Evolutionary conservation across 306 rosid genomes (phyloP).

Genomic region (Morella rubra): DNA sequence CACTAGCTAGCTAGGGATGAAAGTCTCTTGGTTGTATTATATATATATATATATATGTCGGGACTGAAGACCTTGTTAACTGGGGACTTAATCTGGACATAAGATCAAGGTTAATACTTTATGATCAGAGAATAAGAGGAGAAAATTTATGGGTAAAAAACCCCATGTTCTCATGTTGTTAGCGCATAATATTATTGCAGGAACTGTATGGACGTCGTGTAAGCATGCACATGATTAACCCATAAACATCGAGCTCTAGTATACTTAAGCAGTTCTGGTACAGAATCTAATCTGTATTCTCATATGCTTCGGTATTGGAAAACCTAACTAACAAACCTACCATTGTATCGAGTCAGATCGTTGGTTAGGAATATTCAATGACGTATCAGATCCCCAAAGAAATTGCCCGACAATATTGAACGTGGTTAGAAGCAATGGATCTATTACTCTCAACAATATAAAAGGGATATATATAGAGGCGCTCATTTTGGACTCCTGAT

Average conservation of each 20-base stretch:
- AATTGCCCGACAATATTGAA: neutral
- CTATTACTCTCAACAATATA: too few relatives aligned
- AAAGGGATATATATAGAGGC: too few relatives aligned
- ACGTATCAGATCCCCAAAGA: neutral
- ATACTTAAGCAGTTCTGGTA: slow-evolving; percentile 12
- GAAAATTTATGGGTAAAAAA: neutral
- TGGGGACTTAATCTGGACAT: slow-evolving; percentile 9
- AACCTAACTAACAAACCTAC: slow-evolving; percentile 11
- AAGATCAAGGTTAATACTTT: slow-evolving; percentile 1
- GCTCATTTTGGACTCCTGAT: too few relatives aligned
- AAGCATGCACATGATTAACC: slow-evolving; percentile 12
- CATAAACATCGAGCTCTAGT: slow-evolving; percentile 6
- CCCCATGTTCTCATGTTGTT: slow-evolving; percentile 16
- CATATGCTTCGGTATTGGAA: slow-evolving; percentile 11
- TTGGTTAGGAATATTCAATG: neutral
- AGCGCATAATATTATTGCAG: too few relatives aligned
- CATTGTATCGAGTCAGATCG: neutral
- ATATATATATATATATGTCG: too few relatives aligned
- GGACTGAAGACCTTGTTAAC: neutral
- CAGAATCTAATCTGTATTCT: slow-evolving; percentile 31
- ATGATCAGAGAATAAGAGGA: slow-evolving; percentile 1
- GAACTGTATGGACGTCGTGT: too few relatives aligned
- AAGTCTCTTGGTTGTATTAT: too few relatives aligned
- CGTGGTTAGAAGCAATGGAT: too few relatives aligned
- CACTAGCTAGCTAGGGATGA: too few relatives aligned